Base-by-base conservation (phyloP, 495 filamentous ascomycete genomes). In the Astrothelium macrocarpum region DNA sequence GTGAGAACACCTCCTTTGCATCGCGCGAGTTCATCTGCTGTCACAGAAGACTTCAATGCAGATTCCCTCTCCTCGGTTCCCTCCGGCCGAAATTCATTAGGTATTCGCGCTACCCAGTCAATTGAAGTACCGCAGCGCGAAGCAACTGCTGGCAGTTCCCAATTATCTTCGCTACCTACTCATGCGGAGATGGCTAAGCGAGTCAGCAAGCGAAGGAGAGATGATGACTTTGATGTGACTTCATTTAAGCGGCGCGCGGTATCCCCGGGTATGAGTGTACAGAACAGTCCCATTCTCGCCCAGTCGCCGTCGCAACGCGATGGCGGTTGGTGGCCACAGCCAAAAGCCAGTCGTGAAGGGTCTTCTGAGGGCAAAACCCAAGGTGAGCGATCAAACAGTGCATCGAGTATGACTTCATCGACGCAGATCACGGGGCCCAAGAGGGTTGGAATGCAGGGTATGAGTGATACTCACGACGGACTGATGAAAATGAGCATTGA, bases 401-500 rank as follows among this genome's bases (percentile, higher is more conserved):
- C 79, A 31, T 77, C 76, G 16, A 78, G 69, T 49, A 29, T 69
- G 66, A 72, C 32, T 71, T 71, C 62, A 73, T 74, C 53, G 75
- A 72, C 61, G 70, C 74, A 58, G 64, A 14, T 36, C n/a, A 14
- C 31, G 12, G 76, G 77, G 14, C 71, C 81, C 31, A 89, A 89
- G 65, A 80, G 93, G 61, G 79, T 97, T 31, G 95, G 95, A 25
- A 81, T 95, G 61, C 94, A 97, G 73, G 94, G 94, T 0, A 96
- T 97, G 90, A 90, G 80, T 59, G 95, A 97, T 77, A 94, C 95
- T 2, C 89, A 90, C 70, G 94, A 97, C 76, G 90, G 91, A 25
- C 79, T 97, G 67, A 97, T 96, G 89, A 91, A 94, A 70, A 93
- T 98, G 91, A 96, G 90, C 72, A 93, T 96, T 71, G 91, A 96